Base-by-base conservation (phyloP, 1,284 basidiomycete genomes). In the Marasmius sp. region DNA sequence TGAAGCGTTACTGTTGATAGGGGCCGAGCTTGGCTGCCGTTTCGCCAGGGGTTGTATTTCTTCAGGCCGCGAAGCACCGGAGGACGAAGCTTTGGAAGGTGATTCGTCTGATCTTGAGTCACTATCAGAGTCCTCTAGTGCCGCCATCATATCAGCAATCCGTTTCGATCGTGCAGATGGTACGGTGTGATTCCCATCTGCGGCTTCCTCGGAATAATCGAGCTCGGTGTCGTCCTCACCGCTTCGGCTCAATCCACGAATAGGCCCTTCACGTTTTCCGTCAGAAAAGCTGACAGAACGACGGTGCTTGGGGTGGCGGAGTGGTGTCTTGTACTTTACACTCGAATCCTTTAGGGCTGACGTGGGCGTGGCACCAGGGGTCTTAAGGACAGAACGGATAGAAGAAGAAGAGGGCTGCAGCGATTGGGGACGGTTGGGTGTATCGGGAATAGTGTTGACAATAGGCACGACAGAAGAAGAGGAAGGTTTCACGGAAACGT, bases 201-300 rank as follows among this genome's bases (percentile, higher is more conserved):
- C 64, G 63, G 67, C 57, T 18, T 64, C 70, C 12, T 54, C 64
- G 47, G 72, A 73, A 22, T 72, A 71, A n/a, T 68, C 72, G n/a
- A 71, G 65, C 58, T 71, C 67, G 20, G 79, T 80, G 14, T 77
- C 79, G 16, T 70, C 74, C 22, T 77, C 75, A 27, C 68, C 70
- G 62, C 79, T 80, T 53, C 74, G 70, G 20, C 72, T 77, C 52
- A 91, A 75, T 20, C 89, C 92, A 58, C 82, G 79, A 53, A 95
- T 95, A 41, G 92, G 93, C 5, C 95, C 94, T 47, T 91, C 88
- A 62, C 84, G 83, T 70, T 89, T 91, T 5, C 95, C 94, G 71
- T 98, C 95, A 18, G 94, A 96, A 76, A 98, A 98, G 73, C 93
- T 95, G 58, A 98, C 95, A 50, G 93, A 95, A 37, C 95, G 85